Percentiles rank a stretch among this genome's conserved stretches.
Evolutionary conservation across 2,329 filamentous ascomycete species (phyloP).

Genomic region (Epichloe sp.): DNA sequence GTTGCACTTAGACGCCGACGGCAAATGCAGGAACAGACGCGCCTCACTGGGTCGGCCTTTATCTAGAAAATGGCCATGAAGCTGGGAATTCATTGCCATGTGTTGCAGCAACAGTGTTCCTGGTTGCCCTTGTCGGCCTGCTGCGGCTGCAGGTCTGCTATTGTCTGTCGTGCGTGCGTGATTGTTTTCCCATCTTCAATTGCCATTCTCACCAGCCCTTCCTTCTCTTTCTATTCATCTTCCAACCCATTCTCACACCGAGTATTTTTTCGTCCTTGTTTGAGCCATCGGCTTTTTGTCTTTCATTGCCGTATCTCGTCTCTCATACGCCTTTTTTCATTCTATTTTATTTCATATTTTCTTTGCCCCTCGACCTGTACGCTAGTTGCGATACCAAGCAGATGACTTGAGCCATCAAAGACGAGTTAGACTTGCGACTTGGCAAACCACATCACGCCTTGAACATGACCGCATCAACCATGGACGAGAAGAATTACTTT

Average conservation of each 20-base stretch:
- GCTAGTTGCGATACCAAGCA: not conserved
- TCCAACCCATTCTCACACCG: not conserved
- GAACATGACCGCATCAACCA: conserved; percentile 5
- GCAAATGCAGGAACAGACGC: conserved; percentile 1
- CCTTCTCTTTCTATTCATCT: not conserved
- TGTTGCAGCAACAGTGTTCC: not conserved
- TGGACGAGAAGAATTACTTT: not conserved
- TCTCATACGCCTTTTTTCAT: not conserved
- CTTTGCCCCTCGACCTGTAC: not conserved
- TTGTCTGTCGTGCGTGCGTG: not conserved
- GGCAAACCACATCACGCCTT: not conserved
- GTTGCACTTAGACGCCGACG: conserved; percentile 1
- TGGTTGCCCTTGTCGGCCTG: not conserved
- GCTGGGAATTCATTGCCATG: not conserved
- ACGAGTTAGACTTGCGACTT: not conserved
- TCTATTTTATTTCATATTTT: not conserved
- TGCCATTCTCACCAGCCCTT: not conserved
- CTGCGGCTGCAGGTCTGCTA: not conserved
- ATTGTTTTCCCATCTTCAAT: conserved; percentile 6
- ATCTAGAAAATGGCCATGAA: not conserved
- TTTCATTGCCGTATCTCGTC: conserved; percentile 1
- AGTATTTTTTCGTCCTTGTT: not conserved
- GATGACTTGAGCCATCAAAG: not conserved
- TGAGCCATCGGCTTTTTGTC: not conserved
- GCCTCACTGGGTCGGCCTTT: not conserved